phyloP scores from a whole-genome alignment of 352 stramenopile species.

The Globisporangium paroecandrum region DNA sequence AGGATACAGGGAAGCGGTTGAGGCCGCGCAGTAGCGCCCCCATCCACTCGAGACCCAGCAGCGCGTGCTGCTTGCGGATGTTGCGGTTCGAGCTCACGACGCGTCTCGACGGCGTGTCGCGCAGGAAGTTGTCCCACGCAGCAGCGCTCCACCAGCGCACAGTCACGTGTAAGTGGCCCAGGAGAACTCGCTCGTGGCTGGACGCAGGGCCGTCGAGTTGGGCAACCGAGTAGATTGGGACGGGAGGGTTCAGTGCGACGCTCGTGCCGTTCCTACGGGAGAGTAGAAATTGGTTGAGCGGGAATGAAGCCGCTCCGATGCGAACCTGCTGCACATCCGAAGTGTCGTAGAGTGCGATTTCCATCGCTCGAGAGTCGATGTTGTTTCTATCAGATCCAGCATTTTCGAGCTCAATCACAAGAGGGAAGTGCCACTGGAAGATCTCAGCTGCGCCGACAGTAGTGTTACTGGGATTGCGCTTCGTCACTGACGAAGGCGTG shows the following conservation, averaged over 20 bases:
- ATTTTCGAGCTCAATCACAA: slow-evolving; percentile 14
- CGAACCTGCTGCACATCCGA: slow-evolving; percentile 17
- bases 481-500: slow-evolving; percentile 21
- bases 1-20: slow-evolving; percentile 69
- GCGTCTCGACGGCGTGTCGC: slow-evolving; percentile 30
- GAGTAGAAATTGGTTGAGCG: slow-evolving; percentile 10
- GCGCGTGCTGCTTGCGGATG: slow-evolving; percentile 22
- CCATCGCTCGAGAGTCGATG: slow-evolving; percentile 4
- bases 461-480: not conserved
- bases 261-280: not conserved
- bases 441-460: not conserved
- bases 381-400: not conserved
- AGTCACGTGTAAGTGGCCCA: slow-evolving; percentile 27
- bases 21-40: slow-evolving; percentile 62
- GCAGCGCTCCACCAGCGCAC: slow-evolving; percentile 49
- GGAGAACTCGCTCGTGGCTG: not conserved
- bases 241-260: slow-evolving; percentile 1
- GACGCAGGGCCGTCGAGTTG: not conserved
- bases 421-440: slow-evolving; percentile 38
- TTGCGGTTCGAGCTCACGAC: slow-evolving; percentile 68
- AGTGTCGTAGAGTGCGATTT: slow-evolving; percentile 28
- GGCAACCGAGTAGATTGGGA: slow-evolving; percentile 7
- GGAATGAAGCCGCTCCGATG: slow-evolving; percentile 23
- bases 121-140: slow-evolving; percentile 41
- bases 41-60: slow-evolving; percentile 50